Percentiles rank a stretch among this genome's conserved stretches.
Evolutionary conservation across 352 stramenopile species (phyloP).

Genomic region (Globisporangium paroecandrum): DNA sequence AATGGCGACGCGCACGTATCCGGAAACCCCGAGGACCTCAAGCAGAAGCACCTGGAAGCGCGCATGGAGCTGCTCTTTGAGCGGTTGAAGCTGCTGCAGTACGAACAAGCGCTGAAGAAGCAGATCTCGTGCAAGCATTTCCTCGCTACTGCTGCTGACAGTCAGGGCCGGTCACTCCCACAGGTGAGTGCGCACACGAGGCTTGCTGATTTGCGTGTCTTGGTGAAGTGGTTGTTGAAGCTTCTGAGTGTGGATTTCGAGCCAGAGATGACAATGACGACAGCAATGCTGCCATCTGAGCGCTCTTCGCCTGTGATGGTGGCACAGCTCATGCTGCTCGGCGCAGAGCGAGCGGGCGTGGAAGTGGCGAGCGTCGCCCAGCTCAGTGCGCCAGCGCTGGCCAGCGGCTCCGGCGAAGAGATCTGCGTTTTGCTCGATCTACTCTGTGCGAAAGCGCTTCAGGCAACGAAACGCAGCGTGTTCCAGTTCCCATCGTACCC

Average conservation of each 20-base stretch:
- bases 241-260: constrained; percentile 26
- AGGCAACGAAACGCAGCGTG: constrained; percentile 12
- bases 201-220: constrained; percentile 44
- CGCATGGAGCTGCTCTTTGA: constrained; percentile 74
- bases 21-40: constrained; percentile 25
- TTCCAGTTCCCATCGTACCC: constrained; percentile 29
- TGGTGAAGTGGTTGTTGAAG: constrained; percentile 46
- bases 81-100: constrained; percentile 51
- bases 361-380: constrained; percentile 15
- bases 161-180: background rate
- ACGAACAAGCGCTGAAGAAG: constrained; percentile 38
- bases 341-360: constrained; percentile 41
- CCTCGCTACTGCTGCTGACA: constrained; percentile 14
- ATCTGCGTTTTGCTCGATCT: constrained; percentile 52
- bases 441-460: constrained; percentile 39
- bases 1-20: constrained; percentile 5
- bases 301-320: constrained; percentile 23
- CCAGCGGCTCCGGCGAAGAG: constrained; percentile 37
- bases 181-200: constrained; percentile 27
- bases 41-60: constrained; percentile 30
- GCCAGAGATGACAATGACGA: constrained; percentile 4
- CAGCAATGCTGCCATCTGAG: background rate
- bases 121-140: constrained; percentile 52
- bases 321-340: constrained; percentile 52
- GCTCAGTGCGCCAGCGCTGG: constrained; percentile 41